Evolutionary conservation across 345 rosid genomes (phyloP).

Genomic region (Adansonia digitata): DNA sequence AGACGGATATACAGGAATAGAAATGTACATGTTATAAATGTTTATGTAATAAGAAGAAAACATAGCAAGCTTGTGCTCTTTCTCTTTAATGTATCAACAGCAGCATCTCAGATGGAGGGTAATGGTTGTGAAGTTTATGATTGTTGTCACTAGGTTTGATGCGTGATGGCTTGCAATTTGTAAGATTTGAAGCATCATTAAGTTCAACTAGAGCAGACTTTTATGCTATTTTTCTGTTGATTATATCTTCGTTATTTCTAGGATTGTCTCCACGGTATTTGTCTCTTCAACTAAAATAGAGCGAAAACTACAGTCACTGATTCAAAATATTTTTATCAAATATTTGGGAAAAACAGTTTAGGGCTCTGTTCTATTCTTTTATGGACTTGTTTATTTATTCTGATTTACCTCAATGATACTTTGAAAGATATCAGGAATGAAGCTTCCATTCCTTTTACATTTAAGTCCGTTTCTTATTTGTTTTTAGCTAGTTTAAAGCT

Average conservation of each 20-base stretch:
- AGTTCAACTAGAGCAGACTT: background rate
- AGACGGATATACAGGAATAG: background rate
- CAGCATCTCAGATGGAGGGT: background rate
- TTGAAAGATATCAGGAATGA: background rate
- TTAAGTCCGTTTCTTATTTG: background rate
- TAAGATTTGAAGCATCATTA: background rate
- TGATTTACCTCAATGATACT: background rate
- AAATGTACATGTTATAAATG: background rate
- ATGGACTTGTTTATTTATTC: background rate
- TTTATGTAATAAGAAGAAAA: background rate
- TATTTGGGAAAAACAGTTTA: background rate
- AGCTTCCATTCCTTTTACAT: background rate
- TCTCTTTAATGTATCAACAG: background rate
- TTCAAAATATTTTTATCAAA: background rate
- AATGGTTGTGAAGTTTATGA: background rate
- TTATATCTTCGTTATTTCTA: background rate
- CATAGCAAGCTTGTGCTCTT: background rate
- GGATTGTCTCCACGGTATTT: background rate
- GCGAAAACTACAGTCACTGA: background rate
- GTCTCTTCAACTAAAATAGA: background rate
- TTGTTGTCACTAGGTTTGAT: background rate
- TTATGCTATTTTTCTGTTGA: background rate
- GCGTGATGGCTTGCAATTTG: background rate
- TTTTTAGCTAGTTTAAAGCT: background rate
- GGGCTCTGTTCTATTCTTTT: background rate